Conservation (phyloP, 371 early-diverging fungal species). For the Coemansia linderi region DNA sequence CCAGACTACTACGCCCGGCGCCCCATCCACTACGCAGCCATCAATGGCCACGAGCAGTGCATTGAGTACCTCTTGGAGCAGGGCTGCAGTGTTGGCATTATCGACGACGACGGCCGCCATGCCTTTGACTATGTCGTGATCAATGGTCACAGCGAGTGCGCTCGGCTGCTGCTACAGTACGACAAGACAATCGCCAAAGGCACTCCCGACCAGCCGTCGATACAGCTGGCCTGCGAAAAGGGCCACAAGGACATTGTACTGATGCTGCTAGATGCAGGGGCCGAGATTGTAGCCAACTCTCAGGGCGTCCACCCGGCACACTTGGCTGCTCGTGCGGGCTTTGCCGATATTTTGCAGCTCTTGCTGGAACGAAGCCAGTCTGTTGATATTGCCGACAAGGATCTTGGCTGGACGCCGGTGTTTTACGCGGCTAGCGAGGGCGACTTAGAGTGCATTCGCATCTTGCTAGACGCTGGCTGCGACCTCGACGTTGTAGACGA, state of each 20-base stretch:
- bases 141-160: slow-evolving; percentile 76
- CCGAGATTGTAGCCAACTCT: slow-evolving; percentile 56
- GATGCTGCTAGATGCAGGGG: slow-evolving; percentile 72
- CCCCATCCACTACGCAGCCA: slow-evolving; percentile 89
- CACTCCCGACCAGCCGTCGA: slow-evolving; percentile 65
- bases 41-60: slow-evolving; percentile 81
- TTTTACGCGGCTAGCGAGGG: slow-evolving; percentile 95
- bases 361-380: slow-evolving; percentile 75
- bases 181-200: slow-evolving; percentile 16
- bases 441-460: slow-evolving; percentile 75
- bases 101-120: slow-evolving; percentile 88
- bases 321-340: slow-evolving; percentile 85
- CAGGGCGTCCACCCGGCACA: slow-evolving; percentile 88
- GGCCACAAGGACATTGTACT: slow-evolving; percentile 85
- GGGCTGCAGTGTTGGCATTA: slow-evolving; percentile 63
- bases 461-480: slow-evolving; percentile 81
- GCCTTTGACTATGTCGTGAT: slow-evolving; percentile 85
- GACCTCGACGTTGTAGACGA: slow-evolving; percentile 80
- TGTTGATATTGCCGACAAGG: slow-evolving; percentile 81
- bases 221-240: slow-evolving; percentile 85
- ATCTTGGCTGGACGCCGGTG: slow-evolving; percentile 93
- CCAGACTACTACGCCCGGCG: slow-evolving; percentile 86
- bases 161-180: slow-evolving; percentile 67
- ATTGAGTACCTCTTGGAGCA: slow-evolving; percentile 65
- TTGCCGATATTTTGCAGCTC: slow-evolving; percentile 69